Evolutionary conservation across 768 basidiomycete genomes (phyloP), one percentile per base, ranked within the genome.

Genomic region (Pleurotus citrinopileatus): DNA sequence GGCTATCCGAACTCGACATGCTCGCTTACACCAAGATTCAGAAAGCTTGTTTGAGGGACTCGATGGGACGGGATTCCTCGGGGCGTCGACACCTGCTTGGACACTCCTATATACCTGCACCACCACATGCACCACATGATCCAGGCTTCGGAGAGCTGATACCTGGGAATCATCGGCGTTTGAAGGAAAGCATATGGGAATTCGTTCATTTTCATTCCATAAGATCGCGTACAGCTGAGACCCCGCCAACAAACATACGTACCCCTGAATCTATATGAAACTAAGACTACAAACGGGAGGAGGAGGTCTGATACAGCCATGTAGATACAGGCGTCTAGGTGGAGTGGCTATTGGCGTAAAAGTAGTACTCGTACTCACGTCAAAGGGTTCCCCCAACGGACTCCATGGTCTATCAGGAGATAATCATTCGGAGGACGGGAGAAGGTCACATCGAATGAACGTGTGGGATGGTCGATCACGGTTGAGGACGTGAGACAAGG

Each of bases 341-440:
- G n/a, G n/a, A n/a, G n/a, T n/a, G n/a, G n/a, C n/a, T n/a, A n/a
- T n/a, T n/a, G n/a, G n/a, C n/a, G n/a, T n/a, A n/a, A n/a, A n/a
- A n/a, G n/a, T n/a, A n/a, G n/a, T n/a, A n/a, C n/a, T n/a, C n/a
- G n/a, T n/a, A n/a, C n/a, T n/a, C n/a, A n/a, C n/a, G n/a, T n/a
- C 44, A 61, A 29, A 69, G 55, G 3, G 63, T 63, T 42, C 70
- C 70, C 32, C 70, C 70, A 5, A 71, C 70, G 5, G 68, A 67
- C 55, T 67, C 68, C 70, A 71, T 71, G 1, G 68, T 71, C 70
- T 71, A 43, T 28, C 3, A 51, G n/a, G 20, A 38, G 9, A 25
- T 15, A 12, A 25, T 28, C 25, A 29, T n/a, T 23, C 22, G 22
- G 4, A 45, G 3, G 26, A 25, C 25, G 42, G 40, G 3, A 22